A percentile compares a stretch with the other conserved stretches of the same genome.
Evolutionary conservation across 2,329 filamentous ascomycete genomes (phyloP).

Genomic region (Botrytis medusae): DNA sequence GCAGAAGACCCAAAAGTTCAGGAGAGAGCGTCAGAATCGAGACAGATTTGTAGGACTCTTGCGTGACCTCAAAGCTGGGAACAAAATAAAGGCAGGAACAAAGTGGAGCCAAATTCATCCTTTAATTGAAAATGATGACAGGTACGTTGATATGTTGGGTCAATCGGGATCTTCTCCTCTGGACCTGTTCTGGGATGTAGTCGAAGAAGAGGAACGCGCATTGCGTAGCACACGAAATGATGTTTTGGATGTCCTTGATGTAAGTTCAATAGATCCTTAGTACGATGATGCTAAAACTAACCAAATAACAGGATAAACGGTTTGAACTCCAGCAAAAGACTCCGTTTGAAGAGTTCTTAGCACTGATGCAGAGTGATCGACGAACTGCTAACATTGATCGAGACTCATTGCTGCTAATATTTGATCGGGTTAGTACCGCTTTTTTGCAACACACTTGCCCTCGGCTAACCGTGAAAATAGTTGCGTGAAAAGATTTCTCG

Average conservation of each 20-base stretch:
- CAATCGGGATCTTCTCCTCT: slow-evolving; percentile 82
- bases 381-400: slow-evolving; percentile 84
- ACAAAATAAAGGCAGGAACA: slow-evolving; percentile 82
- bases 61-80: slow-evolving; percentile 68
- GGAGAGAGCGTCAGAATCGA: slow-evolving; percentile 81
- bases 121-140: slow-evolving; percentile 73
- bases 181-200: slow-evolving; percentile 92
- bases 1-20: slow-evolving; percentile 76
- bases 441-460: not conserved
- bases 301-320: slow-evolving; percentile 68
- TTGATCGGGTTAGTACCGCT: slow-evolving; percentile 65
- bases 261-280: slow-evolving; percentile 47
- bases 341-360: slow-evolving; percentile 82
- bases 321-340: slow-evolving; percentile 88
- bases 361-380: slow-evolving; percentile 78
- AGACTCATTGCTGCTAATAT: slow-evolving; percentile 77
- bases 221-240: slow-evolving; percentile 78
- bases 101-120: slow-evolving; percentile 86
- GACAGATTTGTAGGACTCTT: slow-evolving; percentile 78
- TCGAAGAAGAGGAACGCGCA: slow-evolving; percentile 91
- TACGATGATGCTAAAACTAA: slow-evolving; percentile 41
- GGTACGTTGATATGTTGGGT: slow-evolving; percentile 80
- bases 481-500: slow-evolving; percentile 83
- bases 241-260: slow-evolving; percentile 84
- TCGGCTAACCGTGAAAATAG: slow-evolving; percentile 44